A percentile compares a stretch with the other conserved stretches of the same genome.
These are phyloP conservation scores for Toxicodendron radicans DNA, from an alignment of 345 rosid genomes.

Conservation along the genomic window DNA sequence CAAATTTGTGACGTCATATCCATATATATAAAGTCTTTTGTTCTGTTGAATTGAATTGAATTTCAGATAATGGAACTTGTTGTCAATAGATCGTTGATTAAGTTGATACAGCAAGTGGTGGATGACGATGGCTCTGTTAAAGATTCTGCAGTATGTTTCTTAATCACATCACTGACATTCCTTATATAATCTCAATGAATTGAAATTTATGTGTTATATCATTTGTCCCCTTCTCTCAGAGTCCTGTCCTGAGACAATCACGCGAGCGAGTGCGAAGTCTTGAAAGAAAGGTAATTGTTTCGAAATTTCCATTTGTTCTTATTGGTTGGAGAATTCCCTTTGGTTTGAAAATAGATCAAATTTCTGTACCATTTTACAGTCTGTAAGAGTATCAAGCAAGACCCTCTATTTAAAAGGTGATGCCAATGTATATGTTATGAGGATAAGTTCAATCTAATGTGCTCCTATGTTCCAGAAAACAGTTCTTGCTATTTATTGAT, in stretches of 20 bases:
- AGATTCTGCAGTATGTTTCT: constrained; percentile 78
- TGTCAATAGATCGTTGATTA: constrained; percentile 51
- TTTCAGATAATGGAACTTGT: constrained; percentile 63
- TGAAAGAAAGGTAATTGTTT: constrained; percentile 63
- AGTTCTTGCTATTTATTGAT: too few relatives aligned
- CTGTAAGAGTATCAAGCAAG: too few relatives aligned
- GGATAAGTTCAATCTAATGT: background rate
- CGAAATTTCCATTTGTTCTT: background rate
- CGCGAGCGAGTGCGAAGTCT: constrained; percentile 61
- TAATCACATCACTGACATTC: constrained; percentile 3
- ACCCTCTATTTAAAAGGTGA: background rate
- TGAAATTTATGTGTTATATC: constrained; percentile 13
- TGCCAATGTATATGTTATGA: too few relatives aligned
- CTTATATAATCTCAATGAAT: background rate
- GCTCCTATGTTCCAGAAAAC: background rate
- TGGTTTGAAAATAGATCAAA: background rate
- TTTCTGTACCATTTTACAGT: too few relatives aligned
- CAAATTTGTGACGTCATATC: background rate
- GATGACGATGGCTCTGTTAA: constrained; percentile 80
- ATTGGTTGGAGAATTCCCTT: background rate
- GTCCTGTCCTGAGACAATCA: constrained; percentile 67
- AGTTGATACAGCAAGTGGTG: constrained; percentile 59
- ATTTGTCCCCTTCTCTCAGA: constrained; percentile 44
- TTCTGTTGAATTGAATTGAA: constrained; percentile 15
- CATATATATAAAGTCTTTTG: background rate